These are phyloP conservation scores for Agrostemma githago DNA, from an alignment of 148 eudicot species.

Conservation along the genomic window DNA sequence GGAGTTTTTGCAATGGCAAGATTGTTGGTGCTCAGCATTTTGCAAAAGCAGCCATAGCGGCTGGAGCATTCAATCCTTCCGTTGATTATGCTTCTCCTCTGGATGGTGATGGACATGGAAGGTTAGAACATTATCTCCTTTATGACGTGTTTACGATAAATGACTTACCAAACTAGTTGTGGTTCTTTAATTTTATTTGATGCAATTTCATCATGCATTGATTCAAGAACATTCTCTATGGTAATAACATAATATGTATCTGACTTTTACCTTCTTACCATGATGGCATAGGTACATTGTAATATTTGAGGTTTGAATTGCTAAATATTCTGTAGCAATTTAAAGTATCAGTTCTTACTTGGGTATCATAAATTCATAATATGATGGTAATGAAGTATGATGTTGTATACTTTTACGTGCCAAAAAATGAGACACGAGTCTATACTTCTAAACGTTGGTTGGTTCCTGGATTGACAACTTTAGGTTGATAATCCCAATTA, in stretches of 20 bases:
- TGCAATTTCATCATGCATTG: not conserved
- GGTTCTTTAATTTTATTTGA: not conserved
- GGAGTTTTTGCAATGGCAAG: constrained; percentile 84
- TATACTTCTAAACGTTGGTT: not conserved
- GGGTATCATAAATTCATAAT: not conserved
- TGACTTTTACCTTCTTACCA: not conserved
- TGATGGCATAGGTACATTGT: not conserved
- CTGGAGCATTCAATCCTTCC: constrained; percentile 85
- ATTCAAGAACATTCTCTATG: not conserved
- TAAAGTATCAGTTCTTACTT: not conserved
- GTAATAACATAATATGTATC: not conserved
- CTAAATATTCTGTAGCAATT: no score
- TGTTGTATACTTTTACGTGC: not conserved
- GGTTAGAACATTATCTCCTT: constrained; percentile 40
- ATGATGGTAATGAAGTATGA: not conserved
- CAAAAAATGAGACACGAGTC: not conserved
- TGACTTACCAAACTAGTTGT: not conserved
- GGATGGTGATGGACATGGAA: constrained; percentile 99
- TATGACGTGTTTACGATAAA: not conserved
- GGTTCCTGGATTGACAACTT: not conserved
- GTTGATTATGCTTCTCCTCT: constrained; percentile 89
- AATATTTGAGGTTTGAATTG: no score
- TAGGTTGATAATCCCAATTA: not conserved
- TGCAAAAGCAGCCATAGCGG: constrained; percentile 88
- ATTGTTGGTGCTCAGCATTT: constrained; percentile 98